Conservation (phyloP, 768 basidiomycete species). For the Pleurotus djamor region DNA sequence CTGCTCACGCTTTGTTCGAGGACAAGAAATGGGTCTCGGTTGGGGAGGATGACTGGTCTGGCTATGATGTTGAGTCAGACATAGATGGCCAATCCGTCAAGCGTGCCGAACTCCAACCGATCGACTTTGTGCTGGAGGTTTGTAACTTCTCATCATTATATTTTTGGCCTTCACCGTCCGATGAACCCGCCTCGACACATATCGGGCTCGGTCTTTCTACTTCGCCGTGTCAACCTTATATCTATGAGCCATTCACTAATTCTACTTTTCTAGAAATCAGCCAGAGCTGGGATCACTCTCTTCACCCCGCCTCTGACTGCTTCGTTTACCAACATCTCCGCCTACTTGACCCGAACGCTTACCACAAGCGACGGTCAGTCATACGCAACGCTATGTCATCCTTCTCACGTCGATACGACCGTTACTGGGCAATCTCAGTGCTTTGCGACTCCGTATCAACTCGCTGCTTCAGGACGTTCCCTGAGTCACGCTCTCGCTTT, state of each 20-base stretch:
- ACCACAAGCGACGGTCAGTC: constrained; percentile 37
- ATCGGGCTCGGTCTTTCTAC: too few species aligned
- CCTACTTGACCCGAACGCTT: constrained; percentile 40
- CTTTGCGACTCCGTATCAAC: constrained; percentile 26
- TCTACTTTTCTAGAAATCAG: constrained; percentile 2
- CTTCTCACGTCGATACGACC: constrained; percentile 16
- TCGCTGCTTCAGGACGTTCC: constrained; percentile 27
- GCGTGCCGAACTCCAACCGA: constrained; percentile 70
- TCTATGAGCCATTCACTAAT: constrained; percentile 9
- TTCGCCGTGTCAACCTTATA: background rate
- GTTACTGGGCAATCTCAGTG: constrained; percentile 11
- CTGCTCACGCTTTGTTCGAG: constrained; percentile 54
- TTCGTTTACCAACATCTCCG: constrained; percentile 45
- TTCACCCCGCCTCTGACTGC: constrained; percentile 38
- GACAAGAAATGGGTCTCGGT: constrained; percentile 64
- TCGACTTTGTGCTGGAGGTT: constrained; percentile 59
- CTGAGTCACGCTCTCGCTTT: constrained; percentile 51
- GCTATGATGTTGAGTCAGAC: constrained; percentile 20
- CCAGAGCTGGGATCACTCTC: constrained; percentile 15
- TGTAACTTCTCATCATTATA: constrained; percentile 6
- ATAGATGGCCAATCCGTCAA: constrained; percentile 21
- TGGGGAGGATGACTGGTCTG: constrained; percentile 49
- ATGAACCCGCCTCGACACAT: too few species aligned
- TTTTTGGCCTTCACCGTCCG: too few species aligned
- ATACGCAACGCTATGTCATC: constrained; percentile 53